Conservation (phyloP, 371 early-diverging fungal species). For the Mortierella sp. region DNA sequence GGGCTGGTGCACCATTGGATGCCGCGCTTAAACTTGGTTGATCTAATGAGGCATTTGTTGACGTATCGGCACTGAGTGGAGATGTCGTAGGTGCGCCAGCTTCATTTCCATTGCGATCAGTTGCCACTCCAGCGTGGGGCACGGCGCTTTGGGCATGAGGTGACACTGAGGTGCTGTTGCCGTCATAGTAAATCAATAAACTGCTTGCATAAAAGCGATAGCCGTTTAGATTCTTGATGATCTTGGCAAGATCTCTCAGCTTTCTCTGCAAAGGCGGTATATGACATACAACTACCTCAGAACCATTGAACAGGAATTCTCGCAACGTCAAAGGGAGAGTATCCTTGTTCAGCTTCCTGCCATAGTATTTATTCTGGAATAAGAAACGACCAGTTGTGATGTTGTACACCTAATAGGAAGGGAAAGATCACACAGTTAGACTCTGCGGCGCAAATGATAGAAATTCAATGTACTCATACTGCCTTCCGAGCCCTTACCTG, state of each 20-base stretch:
- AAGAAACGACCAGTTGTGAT: slow-evolving; percentile 69
- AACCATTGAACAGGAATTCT: slow-evolving; percentile 85
- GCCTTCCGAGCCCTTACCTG: slow-evolving; percentile 73
- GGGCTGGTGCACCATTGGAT: not conserved
- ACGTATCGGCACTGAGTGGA: not conserved
- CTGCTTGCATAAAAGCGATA: slow-evolving; percentile 93
- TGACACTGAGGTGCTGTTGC: slow-evolving; percentile 47
- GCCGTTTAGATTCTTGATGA: slow-evolving; percentile 78
- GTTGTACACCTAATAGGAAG: slow-evolving; percentile 80
- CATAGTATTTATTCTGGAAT: slow-evolving; percentile 94
- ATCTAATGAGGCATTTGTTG: not conserved
- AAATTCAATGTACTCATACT: not conserved
- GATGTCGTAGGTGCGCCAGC: not conserved
- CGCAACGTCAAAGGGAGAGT: slow-evolving; percentile 80
- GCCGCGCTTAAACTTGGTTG: not conserved
- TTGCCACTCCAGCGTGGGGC: not conserved
- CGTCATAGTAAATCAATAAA: slow-evolving; percentile 89
- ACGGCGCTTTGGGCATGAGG: not conserved
- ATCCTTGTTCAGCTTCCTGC: slow-evolving; percentile 82
- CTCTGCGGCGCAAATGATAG: not conserved
- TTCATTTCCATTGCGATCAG: not conserved
- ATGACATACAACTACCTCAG: slow-evolving; percentile 71
- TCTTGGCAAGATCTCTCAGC: slow-evolving; percentile 74
- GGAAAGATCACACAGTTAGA: slow-evolving; percentile 15
- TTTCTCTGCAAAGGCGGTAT: slow-evolving; percentile 82